Base-by-base conservation (phyloP, 768 basidiomycete genomes). In the Suillus plorans region DNA sequence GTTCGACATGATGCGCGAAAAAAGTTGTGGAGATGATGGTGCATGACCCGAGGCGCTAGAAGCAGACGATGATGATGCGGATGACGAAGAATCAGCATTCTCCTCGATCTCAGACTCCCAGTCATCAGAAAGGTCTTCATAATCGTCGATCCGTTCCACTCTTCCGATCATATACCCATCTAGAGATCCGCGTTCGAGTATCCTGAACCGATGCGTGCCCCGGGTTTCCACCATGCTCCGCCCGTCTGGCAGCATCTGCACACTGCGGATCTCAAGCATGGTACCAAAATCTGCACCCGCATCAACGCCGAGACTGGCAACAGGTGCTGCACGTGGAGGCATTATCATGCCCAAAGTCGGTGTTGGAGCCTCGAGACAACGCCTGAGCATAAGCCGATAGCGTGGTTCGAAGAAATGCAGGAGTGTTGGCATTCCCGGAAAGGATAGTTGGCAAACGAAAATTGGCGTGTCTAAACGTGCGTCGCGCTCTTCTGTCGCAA, bases 261-360 rank as follows among this genome's bases (percentile, higher is more conserved):
- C 94, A 68, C 83, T 86, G 67, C 85, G 84, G 65, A 99, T 95
- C 75, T 94, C 87, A 61, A 98, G 84, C 89, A 98, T 96, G 47
- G 95, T 99, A 5, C 97, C 97, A 76, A 91, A 99, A 65, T 94
- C 75, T 42, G 67, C 64, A 53, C 75, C 73, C 14, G 65, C 44
- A 5, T 58, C 66, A 37, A 71, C 16, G 20, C 70, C 70, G 47
- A 70, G 70, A 61, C 66, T 69, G 13, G 64, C 47, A 31, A 70
- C 66, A 9, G 72, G 73, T 3, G 78, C 73, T 1, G 80, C 76
- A 28, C 79, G 73, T 25, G 85, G 81, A 16, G 92, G 89, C 80
- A 97, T 89, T 71, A 97, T 85, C 93, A 98, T 98, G 44, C 97
- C 97, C 76, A 99, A 97, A 28, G 83, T 81, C n/a, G 92, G 92